Evolutionary conservation across 1,284 basidiomycete genomes (phyloP).

Genomic region (Rhodotorula sp.): DNA sequence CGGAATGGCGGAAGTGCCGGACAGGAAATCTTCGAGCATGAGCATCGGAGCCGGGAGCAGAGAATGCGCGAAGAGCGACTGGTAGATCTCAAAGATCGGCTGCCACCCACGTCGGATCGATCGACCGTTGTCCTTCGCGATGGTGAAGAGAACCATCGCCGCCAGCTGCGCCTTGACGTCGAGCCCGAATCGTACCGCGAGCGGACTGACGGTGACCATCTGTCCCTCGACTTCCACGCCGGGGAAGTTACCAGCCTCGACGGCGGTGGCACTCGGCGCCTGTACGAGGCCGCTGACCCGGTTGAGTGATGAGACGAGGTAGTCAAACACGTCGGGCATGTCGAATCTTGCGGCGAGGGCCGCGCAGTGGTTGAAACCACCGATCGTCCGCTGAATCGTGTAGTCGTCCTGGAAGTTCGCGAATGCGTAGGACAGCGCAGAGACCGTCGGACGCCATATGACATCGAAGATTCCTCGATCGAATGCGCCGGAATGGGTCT

Average conservation of each 20-base stretch:
- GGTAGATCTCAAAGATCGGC: conserved; percentile 97
- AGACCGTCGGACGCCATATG: conserved; percentile 88
- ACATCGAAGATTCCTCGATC: conserved; percentile 90
- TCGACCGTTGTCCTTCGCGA: conserved; percentile 95
- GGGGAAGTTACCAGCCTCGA: conserved; percentile 77
- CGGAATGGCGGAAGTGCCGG: conserved; percentile 82
- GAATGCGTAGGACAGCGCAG: conserved; percentile 66
- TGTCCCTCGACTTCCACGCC: conserved; percentile 91
- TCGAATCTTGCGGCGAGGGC: conserved; percentile 85
- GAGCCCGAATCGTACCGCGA: conserved; percentile 91
- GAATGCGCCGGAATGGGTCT: conserved; percentile 66
- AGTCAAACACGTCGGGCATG: conserved; percentile 94
- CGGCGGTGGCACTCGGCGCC: conserved; percentile 27
- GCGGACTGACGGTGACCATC: conserved; percentile 80
- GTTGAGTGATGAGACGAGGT: conserved; percentile 86
- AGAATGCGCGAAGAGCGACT: conserved; percentile 91
- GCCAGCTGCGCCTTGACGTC: conserved; percentile 96
- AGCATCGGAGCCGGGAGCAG: conserved; percentile 82
- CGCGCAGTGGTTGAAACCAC: conserved; percentile 94
- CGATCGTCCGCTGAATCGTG: conserved; percentile 89
- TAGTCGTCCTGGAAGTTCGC: conserved; percentile 96
- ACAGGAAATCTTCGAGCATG: conserved; percentile 94
- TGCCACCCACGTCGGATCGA: conserved; percentile 82
- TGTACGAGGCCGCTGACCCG: conserved; percentile 52
- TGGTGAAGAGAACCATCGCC: conserved; percentile 95